Base-by-base conservation (phyloP, 1,284 basidiomycete species). In the Somion occarium region DNA sequence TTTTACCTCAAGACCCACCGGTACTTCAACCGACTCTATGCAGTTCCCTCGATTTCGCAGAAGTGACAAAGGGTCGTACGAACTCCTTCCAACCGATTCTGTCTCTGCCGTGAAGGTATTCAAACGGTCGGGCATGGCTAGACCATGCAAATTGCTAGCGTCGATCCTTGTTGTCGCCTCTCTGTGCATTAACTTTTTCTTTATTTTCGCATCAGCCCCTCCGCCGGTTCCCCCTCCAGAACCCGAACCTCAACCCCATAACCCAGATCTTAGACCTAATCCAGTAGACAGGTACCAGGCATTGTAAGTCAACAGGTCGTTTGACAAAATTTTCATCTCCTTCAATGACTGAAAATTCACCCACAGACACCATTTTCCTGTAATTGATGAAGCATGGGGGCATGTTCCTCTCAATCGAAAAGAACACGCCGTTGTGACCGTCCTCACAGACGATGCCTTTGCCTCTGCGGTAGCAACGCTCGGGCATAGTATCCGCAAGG, bases 381-480 rank as follows among this genome's bases (percentile, higher is more conserved):
- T 39, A 26, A 26, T 49, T 38, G 38, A 47, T 26, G 5, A 24
- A 5, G 42, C 41, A 19, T 51, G 37, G 41, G 26, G 46, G 18
- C 54, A 7, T 18, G 46, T 11, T 25, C 45, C n/a, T 39, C 38
- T 12, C 50, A 42, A 15, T 50, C 19, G 56, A 49, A 18, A 51
- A 44, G 55, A 63, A 5, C 69, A 70, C 39, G 72, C 73, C 1
- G 61, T 76, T 39, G 71, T 74, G 1, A 69, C 72, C 4, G 64
- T 71, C 4, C 64, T 78, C 18, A 75, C 74, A 58, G 70, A 69
- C 20, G 71, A 78, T 56, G 59, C 65, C 4, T 76, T 67, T 54
- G 67, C 70, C 11, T 63, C 71, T 30, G 71, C 71, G 2, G 65
- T 71, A n/a, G 69, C 72, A 1, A 70, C 72, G 7, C 67, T 77